A percentile compares a stretch with the other conserved stretches of the same genome.
Conservation (phyloP, 1,139 yeast genomes). For the Suzukiozyma palmioleophila region DNA sequence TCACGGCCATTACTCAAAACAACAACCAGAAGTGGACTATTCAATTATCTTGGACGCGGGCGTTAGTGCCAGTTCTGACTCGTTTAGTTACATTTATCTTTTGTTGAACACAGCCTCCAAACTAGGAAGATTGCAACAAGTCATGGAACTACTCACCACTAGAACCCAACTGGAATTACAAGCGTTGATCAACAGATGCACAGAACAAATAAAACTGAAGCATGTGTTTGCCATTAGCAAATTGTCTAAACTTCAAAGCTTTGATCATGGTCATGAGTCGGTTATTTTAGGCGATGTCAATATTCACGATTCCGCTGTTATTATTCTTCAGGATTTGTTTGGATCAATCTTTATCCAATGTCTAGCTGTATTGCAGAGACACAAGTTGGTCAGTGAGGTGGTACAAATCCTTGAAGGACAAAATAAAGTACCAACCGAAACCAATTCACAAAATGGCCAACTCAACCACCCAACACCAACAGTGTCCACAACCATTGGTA, state of each 20-base stretch:
- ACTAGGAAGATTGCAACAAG: slow-evolving; percentile 59
- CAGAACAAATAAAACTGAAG: slow-evolving; percentile 59
- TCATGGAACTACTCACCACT: slow-evolving; percentile 52
- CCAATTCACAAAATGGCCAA: slow-evolving; percentile 2
- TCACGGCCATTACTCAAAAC: slow-evolving; percentile 19
- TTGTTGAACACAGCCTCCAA: slow-evolving; percentile 57
- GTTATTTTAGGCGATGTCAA: slow-evolving; percentile 22
- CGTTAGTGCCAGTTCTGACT: slow-evolving; percentile 33
- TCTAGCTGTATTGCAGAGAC: slow-evolving; percentile 64
- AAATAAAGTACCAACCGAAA: slow-evolving; percentile 3
- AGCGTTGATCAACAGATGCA: slow-evolving; percentile 53
- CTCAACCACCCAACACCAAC: slow-evolving; percentile 1
- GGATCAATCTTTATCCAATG: slow-evolving; percentile 62
- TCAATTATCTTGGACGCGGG: slow-evolving; percentile 27
- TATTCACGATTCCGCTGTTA: slow-evolving; percentile 49
- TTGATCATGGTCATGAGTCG: slow-evolving; percentile 21
- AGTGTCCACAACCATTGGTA: not conserved
- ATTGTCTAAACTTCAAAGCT: slow-evolving; percentile 26
- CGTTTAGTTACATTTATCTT: slow-evolving; percentile 53
- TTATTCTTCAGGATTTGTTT: slow-evolving; percentile 64
- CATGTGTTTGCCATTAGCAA: slow-evolving; percentile 28
- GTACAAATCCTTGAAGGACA: slow-evolving; percentile 23
- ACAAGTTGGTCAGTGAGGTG: slow-evolving; percentile 60
- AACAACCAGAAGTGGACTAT: slow-evolving; percentile 16
- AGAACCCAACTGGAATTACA: slow-evolving; percentile 40